phyloP scores from a whole-genome alignment of 345 rosid genomes.

The Psidium guajava region DNA sequence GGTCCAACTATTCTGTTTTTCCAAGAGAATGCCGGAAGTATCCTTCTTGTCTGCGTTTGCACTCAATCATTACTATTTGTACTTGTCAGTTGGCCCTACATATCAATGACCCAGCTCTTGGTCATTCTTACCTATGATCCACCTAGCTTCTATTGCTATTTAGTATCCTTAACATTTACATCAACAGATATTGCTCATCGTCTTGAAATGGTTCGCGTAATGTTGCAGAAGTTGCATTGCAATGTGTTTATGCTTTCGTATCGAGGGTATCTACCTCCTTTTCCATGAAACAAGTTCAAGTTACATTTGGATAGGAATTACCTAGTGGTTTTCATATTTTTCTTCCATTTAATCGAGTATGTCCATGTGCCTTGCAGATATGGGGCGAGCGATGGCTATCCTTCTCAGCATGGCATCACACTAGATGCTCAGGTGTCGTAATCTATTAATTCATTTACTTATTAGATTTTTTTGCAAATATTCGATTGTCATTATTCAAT shows the following conservation, averaged over 20 bases:
- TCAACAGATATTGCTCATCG: conserved; percentile 91
- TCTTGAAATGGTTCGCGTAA: conserved; percentile 82
- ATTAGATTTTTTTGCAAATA: conserved; percentile 1
- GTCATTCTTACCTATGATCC: not conserved
- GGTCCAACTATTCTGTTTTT: conserved; percentile 96
- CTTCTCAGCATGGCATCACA: conserved; percentile 86
- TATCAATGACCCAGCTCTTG: not conserved
- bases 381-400: conserved; percentile 93
- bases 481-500: conserved; percentile 6
- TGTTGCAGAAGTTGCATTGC: conserved; percentile 84
- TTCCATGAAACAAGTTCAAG: not conserved
- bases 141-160: not conserved
- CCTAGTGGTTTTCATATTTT: not conserved
- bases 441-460: not conserved
- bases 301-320: not conserved
- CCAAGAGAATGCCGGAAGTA: conserved; percentile 99
- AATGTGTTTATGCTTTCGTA: conserved; percentile 99
- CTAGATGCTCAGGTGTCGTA: conserved; percentile 80
- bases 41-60: conserved; percentile 27
- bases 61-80: not conserved
- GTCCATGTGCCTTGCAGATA: conserved; percentile 37
- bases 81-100: not conserved
- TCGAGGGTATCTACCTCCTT: conserved; percentile 56
- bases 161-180: conserved; percentile 37
- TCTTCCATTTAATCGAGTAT: not conserved